Evolutionary conservation across 2,329 filamentous ascomycete genomes (phyloP).

Genomic region (Claviceps pusilla): DNA sequence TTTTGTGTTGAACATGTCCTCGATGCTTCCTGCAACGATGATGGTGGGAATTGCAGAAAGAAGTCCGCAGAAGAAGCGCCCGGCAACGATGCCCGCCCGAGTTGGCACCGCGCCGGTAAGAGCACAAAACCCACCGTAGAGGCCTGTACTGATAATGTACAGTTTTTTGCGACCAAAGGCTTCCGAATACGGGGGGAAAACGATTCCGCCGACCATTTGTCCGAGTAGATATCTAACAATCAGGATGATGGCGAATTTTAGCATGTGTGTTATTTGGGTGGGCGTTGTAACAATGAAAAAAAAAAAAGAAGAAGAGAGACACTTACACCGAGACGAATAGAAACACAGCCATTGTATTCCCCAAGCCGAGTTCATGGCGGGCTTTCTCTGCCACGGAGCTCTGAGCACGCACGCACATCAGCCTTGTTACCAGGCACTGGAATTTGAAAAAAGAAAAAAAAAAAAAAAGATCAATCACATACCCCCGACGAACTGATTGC

Average conservation of each 20-base stretch:
- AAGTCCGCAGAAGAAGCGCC: background rate
- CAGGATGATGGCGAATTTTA: background rate
- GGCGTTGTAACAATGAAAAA: too few relatives aligned
- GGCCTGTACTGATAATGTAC: background rate
- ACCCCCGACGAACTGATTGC: background rate
- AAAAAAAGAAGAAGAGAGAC: too few relatives aligned
- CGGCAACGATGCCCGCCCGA: background rate
- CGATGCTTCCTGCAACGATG: background rate
- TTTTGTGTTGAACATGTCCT: background rate
- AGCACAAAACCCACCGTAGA: background rate
- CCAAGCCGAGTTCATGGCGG: background rate
- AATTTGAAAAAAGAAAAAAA: background rate
- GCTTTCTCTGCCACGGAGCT: background rate
- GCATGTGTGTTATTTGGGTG: background rate
- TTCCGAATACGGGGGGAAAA: background rate
- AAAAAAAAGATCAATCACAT: background rate
- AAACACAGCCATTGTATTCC: background rate
- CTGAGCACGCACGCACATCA: background rate
- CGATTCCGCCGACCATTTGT: background rate
- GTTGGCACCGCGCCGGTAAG: background rate
- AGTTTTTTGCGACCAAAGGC: background rate
- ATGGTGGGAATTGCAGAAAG: background rate
- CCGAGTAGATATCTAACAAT: background rate
- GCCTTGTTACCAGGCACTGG: background rate
- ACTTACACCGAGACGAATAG: background rate